These are phyloP conservation scores for Eutrema yunnanense DNA, from an alignment of 345 rosid species.

Conservation along the genomic window DNA sequence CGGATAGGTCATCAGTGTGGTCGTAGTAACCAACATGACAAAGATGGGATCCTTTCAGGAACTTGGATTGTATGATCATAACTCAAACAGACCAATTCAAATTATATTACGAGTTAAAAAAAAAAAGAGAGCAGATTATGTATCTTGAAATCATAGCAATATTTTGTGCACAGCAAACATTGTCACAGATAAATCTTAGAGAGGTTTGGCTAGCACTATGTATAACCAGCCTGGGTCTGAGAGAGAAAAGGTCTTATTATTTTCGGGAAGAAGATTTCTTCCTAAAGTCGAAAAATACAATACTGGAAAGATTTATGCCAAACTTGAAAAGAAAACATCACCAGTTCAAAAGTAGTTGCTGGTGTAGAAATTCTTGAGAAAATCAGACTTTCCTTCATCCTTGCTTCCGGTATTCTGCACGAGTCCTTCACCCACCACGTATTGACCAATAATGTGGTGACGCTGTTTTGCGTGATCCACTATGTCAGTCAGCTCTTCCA, in stretches of 20 bases:
- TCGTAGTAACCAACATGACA: constrained; percentile 18
- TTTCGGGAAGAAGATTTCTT: constrained; percentile 20
- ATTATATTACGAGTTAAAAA: background rate
- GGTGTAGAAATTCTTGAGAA: constrained; percentile 81
- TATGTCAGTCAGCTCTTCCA: constrained; percentile 82
- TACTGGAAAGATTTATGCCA: constrained; percentile 7
- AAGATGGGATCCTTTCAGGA: constrained; percentile 11
- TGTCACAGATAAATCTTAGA: background rate
- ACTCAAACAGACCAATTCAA: constrained; percentile 13
- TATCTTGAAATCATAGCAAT: constrained; percentile 4
- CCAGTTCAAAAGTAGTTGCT: constrained; percentile 70
- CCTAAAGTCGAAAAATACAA: constrained; percentile 15
- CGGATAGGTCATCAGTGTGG: constrained; percentile 19
- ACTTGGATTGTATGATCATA: constrained; percentile 2
- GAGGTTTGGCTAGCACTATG: constrained; percentile 16
- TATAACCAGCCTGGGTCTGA: constrained; percentile 7
- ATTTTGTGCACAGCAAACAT: constrained; percentile 1
- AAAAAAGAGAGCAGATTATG: background rate
- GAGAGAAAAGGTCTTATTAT: constrained; percentile 20
- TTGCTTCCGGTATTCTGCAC: constrained; percentile 60
- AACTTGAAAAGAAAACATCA: constrained; percentile 12
- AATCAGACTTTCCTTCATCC: constrained; percentile 66
- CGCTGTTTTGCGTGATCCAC: constrained; percentile 97
- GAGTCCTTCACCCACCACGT: constrained; percentile 70
- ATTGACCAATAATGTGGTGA: constrained; percentile 91